Evolutionary conservation across 495 filamentous ascomycete species (phyloP), one percentile per base, ranked within the genome.

Genomic region (Ascodesmis nigricans): DNA sequence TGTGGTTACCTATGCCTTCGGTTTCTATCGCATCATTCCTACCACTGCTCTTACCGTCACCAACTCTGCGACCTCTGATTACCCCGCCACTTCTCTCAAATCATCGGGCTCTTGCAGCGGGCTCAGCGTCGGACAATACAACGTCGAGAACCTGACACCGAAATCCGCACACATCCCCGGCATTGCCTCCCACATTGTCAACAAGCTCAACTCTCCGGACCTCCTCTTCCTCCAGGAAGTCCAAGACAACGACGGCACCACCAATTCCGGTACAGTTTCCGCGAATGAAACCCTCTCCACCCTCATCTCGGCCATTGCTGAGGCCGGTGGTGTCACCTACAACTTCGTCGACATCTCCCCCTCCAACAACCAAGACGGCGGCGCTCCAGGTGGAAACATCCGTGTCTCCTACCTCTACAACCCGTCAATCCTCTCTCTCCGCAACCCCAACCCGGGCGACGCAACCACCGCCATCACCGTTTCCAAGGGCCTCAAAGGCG

Each of bases 331-430:
- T 10, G 50, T 55, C 19, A 32, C 20, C 17, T 74, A 65, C 45
- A 44, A 47, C 30, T 71, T 56, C 42, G 52, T 53, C 25, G 57
- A 63, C 34, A 56, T 73, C 36, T 54, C 43, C 30, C 65, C 67
- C 2, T 34, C 55, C 13, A 38, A 65, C 45, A 53, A 56, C 46
- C 29, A 51, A 30, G 62, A 71, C 45, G 69, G 69, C 40, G 69
- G 69, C 21, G 45, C 58, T 15, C 68, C 66, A 0, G 68, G 68
- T 20, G 66, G 67, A n/a, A 73, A 74, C 47, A 73, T 74, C 57
- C 67, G 69, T 16, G 55, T 58, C 5, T 68, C 66, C 3, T 74
- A 69, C 52, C 53, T 74, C 6, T 74, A 69, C 56, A 59, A 65
- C 8, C 58, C 64, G 0, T 42, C 53, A 1, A 32, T 64, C 3